Evolutionary conservation across 352 stramenopile genomes (phyloP).

Genomic region (Pythium brassicae): DNA sequence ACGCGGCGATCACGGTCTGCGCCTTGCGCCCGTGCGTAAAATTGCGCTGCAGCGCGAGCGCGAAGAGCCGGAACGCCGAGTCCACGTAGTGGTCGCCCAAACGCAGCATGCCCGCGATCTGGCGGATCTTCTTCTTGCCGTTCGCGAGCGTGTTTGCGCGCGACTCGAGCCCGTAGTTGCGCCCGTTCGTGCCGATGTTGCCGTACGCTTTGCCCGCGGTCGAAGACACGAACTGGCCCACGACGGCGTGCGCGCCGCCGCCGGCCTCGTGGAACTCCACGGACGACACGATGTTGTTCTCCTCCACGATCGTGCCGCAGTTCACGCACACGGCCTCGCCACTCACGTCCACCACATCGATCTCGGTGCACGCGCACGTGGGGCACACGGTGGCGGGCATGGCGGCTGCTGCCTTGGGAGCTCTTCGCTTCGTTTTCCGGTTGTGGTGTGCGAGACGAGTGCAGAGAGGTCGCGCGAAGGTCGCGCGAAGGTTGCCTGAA

Average conservation of each 20-base stretch:
- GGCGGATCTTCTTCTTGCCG: slow-evolving; percentile 91
- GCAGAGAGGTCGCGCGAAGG: not conserved
- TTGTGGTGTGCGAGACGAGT: not conserved
- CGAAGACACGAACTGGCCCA: slow-evolving; percentile 95
- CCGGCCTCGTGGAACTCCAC: slow-evolving; percentile 96
- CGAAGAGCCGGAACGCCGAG: slow-evolving; percentile 94
- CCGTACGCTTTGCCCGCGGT: slow-evolving; percentile 90
- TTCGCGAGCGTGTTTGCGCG: slow-evolving; percentile 95
- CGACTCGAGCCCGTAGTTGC: slow-evolving; percentile 93
- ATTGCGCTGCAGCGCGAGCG: slow-evolving; percentile 94
- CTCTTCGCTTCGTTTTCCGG: not conserved
- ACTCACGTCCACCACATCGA: slow-evolving; percentile 92
- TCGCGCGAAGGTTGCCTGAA: slow-evolving; percentile 5
- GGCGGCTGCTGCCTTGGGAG: slow-evolving; percentile 3
- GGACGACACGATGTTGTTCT: slow-evolving; percentile 97
- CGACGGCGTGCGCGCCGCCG: slow-evolving; percentile 87
- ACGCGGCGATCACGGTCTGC: slow-evolving; percentile 96
- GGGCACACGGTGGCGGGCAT: slow-evolving; percentile 78
- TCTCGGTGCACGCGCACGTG: slow-evolving; percentile 94
- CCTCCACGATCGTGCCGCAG: slow-evolving; percentile 93
- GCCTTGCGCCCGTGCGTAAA: slow-evolving; percentile 96
- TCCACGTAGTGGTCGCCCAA: slow-evolving; percentile 95
- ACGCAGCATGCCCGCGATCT: slow-evolving; percentile 92
- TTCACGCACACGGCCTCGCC: slow-evolving; percentile 85
- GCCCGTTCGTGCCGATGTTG: slow-evolving; percentile 78